Evolutionary conservation across 768 basidiomycete species (phyloP).

Genomic region (Inosperma sp.): DNA sequence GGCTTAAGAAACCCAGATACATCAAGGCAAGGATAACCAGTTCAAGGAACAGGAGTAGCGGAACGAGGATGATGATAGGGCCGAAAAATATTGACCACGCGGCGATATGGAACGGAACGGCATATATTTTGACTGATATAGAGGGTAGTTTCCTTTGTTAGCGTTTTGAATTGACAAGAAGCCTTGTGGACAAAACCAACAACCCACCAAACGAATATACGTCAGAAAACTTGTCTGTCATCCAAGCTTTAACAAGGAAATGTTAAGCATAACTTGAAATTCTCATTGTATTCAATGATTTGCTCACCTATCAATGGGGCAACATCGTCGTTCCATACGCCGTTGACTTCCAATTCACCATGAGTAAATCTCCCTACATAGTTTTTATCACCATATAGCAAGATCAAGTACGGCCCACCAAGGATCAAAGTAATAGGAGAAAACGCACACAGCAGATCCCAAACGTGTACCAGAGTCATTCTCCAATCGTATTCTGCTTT

Average conservation of each 20-base stretch:
- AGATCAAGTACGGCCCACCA: no score
- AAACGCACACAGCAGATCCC: no score
- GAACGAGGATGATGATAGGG: conserved; percentile 36
- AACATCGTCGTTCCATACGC: no score
- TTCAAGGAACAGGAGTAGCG: conserved; percentile 33
- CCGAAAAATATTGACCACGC: conserved; percentile 41
- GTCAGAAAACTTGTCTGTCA: conserved; percentile 11
- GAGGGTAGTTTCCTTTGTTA: not conserved
- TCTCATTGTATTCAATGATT: no score
- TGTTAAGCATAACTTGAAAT: not conserved
- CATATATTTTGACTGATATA: conserved; percentile 22
- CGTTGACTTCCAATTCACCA: no score
- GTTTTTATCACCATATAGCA: no score
- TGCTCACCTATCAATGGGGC: no score
- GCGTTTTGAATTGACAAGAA: not conserved
- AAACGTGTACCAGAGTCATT: no score
- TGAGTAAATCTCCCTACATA: no score
- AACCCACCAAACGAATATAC: conserved; percentile 16
- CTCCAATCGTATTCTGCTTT: no score
- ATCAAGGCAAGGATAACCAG: conserved; percentile 31
- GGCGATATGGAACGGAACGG: conserved; percentile 33
- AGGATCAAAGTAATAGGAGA: no score
- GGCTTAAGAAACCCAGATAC: conserved; percentile 31
- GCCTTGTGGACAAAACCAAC: not conserved
- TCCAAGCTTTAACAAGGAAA: conserved; percentile 11